Evolutionary conservation across 2,329 filamentous ascomycete species (phyloP).

Genomic region (Cercospora sojina): DNA sequence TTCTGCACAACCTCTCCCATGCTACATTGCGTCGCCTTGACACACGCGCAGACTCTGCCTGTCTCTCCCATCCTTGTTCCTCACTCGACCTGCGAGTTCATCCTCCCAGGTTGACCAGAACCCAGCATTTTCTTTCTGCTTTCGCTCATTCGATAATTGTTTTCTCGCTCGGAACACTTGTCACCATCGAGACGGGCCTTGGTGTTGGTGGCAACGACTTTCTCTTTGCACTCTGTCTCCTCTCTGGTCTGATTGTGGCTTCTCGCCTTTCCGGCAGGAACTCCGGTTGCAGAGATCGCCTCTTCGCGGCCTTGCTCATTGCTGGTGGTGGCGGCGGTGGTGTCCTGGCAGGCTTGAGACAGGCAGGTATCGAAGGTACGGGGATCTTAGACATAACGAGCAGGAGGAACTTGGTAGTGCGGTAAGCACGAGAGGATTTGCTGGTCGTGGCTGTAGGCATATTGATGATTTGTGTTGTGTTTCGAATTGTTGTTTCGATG

Average conservation of each 20-base stretch:
- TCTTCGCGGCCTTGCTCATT: neutral
- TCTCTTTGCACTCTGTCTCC: conserved; percentile 3
- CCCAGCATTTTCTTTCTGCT: neutral
- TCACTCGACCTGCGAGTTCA: neutral
- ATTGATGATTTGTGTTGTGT: neutral
- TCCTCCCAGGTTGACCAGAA: neutral
- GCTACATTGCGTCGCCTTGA: neutral
- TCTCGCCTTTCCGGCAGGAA: conserved; percentile 5
- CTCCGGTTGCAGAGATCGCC: neutral
- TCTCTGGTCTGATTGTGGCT: neutral
- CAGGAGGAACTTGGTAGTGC: conserved; percentile 8
- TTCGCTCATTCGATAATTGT: neutral
- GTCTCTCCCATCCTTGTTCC: neutral
- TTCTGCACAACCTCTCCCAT: neutral
- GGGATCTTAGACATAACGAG: conserved; percentile 8
- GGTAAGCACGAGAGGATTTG: conserved; percentile 7
- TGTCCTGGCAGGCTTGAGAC: neutral
- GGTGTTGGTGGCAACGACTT: neutral
- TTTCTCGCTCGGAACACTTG: neutral
- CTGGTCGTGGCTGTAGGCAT: neutral
- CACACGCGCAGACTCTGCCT: neutral
- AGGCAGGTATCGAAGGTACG: neutral
- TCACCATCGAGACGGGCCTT: neutral
- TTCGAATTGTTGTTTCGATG: neutral
- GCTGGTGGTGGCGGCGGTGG: neutral